These are phyloP conservation scores for Ormosia semicastrata DNA, from an alignment of 306 rosid species.

Conservation along the genomic window DNA sequence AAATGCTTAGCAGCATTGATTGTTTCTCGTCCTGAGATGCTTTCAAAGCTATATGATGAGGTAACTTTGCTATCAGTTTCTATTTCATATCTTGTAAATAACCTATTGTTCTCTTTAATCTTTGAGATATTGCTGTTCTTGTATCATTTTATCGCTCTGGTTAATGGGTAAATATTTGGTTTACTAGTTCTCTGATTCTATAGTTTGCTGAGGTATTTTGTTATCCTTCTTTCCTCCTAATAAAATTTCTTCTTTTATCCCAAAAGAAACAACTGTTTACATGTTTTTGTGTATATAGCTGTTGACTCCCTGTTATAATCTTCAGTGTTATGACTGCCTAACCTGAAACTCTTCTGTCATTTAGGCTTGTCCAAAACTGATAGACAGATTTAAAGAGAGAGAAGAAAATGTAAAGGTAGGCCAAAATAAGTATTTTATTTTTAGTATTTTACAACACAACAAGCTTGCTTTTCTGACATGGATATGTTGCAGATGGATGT, in stretches of 20 bases:
- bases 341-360: conserved; percentile 25
- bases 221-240: neutral
- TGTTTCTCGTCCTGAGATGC: conserved; percentile 97
- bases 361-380: conserved; percentile 97
- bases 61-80: conserved; percentile 40
- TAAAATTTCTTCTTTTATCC: neutral
- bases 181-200: neutral
- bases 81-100: neutral
- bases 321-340: conserved; percentile 14
- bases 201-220: conserved; percentile 5
- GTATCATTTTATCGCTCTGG: neutral
- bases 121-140: neutral
- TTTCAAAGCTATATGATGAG: conserved; percentile 88
- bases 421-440: conserved; percentile 5
- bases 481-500: conserved; percentile 85
- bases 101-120: neutral
- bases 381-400: conserved; percentile 95
- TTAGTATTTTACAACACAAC: conserved; percentile 3
- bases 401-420: conserved; percentile 97
- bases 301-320: conserved; percentile 5
- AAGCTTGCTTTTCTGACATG: conserved; percentile 37
- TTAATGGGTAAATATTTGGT: neutral
- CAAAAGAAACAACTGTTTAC: neutral
- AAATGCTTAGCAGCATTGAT: conserved; percentile 97
- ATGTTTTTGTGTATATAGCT: conserved; percentile 7